A percentile compares a stretch with the other conserved stretches of the same genome.
Conservation (phyloP, 2,329 filamentous ascomycete species). For the Lojkania enalia region DNA sequence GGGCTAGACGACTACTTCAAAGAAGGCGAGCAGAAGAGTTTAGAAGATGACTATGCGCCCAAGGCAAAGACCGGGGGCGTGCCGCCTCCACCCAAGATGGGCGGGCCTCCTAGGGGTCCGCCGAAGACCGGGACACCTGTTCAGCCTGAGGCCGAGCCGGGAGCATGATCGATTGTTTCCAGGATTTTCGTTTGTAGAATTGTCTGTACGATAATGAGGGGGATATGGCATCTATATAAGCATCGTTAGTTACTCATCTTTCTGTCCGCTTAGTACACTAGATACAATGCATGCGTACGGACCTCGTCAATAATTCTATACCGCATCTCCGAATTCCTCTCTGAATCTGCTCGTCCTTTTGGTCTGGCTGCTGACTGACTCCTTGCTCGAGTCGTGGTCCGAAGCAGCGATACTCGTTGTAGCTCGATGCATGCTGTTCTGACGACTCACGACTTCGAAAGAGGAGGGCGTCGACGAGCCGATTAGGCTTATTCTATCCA, state of each 20-base stretch:
- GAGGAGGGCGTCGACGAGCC: no score
- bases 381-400: background rate
- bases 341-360: conserved; percentile 35
- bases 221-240: no score
- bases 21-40: conserved; percentile 51
- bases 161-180: conserved; percentile 12
- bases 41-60: conserved; percentile 45
- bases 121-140: conserved; percentile 34
- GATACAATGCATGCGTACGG: background rate
- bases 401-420: no score
- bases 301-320: conserved; percentile 1
- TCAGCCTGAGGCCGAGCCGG: conserved; percentile 18
- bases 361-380: conserved; percentile 10
- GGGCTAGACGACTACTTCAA: conserved; percentile 51
- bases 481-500: no score
- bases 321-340: conserved; percentile 28
- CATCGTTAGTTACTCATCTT: no score
- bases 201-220: no score
- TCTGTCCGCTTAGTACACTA: no score
- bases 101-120: conserved; percentile 45
- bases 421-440: no score
- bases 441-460: no score
- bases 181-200: no score
- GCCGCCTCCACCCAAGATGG: conserved; percentile 43
- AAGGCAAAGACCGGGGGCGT: conserved; percentile 32